These are phyloP conservation scores for Sapria himalayana DNA, from an alignment of 345 rosid genomes.

Conservation along the genomic window DNA sequence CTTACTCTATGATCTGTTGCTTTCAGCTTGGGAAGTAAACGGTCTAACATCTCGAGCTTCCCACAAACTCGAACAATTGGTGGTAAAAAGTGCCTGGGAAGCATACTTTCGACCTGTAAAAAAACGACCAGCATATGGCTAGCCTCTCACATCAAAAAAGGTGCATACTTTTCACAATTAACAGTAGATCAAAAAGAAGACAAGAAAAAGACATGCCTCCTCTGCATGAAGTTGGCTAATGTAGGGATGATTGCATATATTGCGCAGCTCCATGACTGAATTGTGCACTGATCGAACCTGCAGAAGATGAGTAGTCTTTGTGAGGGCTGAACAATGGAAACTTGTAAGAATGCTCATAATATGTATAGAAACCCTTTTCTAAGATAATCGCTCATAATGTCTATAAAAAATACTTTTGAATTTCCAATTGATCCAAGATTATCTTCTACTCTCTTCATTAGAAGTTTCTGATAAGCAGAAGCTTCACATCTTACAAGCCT, in stretches of 20 bases:
- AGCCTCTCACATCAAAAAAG: too few relatives aligned
- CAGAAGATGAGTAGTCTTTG: conserved; percentile 8
- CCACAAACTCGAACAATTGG: conserved; percentile 67
- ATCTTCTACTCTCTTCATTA: conserved; percentile 86
- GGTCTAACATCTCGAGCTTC: conserved; percentile 93
- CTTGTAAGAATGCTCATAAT: too few relatives aligned
- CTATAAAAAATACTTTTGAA: conserved; percentile 31
- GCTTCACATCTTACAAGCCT: conserved; percentile 82
- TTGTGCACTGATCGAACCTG: conserved; percentile 81
- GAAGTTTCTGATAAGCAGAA: conserved; percentile 82
- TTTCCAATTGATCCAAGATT: conserved; percentile 81
- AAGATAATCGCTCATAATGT: too few relatives aligned
- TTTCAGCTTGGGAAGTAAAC: conserved; percentile 69
- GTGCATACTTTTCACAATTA: too few relatives aligned
- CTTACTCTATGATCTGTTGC: conserved; percentile 90
- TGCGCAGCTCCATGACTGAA: conserved; percentile 90
- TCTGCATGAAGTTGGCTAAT: conserved; percentile 88
- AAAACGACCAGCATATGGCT: conserved; percentile 3
- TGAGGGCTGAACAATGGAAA: too few relatives aligned
- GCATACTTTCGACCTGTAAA: conserved; percentile 45
- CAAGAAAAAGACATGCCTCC: conserved; percentile 30
- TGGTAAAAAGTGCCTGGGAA: conserved; percentile 72
- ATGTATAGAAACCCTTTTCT: too few relatives aligned
- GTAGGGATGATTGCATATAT: conserved; percentile 91
- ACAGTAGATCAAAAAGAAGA: too few relatives aligned